Percentiles rank a stretch among this genome's conserved stretches.
phyloP scores from a whole-genome alignment of 1,284 basidiomycete genomes.

The Ceraceosorus bombacis region DNA sequence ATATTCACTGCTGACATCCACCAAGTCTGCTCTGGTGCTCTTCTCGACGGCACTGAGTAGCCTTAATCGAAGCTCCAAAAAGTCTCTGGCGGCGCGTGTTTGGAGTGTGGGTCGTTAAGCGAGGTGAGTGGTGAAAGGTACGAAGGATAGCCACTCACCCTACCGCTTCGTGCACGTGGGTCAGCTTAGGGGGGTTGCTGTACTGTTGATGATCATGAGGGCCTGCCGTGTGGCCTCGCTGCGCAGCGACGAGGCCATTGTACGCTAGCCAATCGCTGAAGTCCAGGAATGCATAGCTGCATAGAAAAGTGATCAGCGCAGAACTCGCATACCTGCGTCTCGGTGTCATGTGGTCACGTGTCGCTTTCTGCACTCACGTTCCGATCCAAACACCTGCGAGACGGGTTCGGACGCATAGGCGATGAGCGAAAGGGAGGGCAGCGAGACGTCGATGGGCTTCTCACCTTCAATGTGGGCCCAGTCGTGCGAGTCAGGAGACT shows the following conservation, averaged over 20 bases:
- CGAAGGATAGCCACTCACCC: too few species aligned
- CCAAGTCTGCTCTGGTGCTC: too few species aligned
- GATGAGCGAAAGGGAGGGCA: not conserved
- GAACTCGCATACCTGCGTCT: not conserved
- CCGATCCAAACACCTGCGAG: slow-evolving; percentile 8
- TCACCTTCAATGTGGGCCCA: slow-evolving; percentile 31
- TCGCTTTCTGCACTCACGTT: not conserved
- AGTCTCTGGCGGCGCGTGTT: too few species aligned
- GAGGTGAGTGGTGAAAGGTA: too few species aligned
- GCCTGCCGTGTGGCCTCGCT: slow-evolving; percentile 6
- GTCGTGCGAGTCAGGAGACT: slow-evolving; percentile 24
- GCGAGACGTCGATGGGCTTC: not conserved
- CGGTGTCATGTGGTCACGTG: slow-evolving; percentile 5
- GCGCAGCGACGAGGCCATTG: slow-evolving; percentile 19
- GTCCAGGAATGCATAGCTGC: slow-evolving; percentile 19
- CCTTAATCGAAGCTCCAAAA: too few species aligned
- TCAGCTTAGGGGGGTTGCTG: too few species aligned
- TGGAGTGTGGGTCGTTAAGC: too few species aligned
- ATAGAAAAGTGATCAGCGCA: not conserved
- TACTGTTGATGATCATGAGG: too few species aligned
- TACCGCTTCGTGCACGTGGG: too few species aligned
- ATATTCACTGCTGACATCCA: too few species aligned
- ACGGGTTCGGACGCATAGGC: not conserved
- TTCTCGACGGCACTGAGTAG: too few species aligned
- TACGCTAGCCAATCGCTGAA: slow-evolving; percentile 25